Conservation (phyloP, 306 rosid species). For the Dalbergia cultrata region DNA sequence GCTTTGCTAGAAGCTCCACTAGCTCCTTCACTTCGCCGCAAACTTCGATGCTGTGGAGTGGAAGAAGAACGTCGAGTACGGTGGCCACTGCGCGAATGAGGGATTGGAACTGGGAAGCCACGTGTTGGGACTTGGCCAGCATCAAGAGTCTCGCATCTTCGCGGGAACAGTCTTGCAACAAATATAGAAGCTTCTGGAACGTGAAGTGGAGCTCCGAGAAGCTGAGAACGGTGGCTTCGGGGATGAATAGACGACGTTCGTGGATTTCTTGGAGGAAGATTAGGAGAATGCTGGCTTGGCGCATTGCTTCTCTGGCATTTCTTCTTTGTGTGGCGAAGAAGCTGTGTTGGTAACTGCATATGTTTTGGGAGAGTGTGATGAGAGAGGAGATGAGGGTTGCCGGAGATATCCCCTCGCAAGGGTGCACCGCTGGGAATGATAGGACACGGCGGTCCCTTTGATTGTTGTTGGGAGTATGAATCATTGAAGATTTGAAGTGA, state of each 20-base stretch:
- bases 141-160: conserved; percentile 59
- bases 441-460: conserved; percentile 69
- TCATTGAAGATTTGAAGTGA: conserved; percentile 45
- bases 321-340: conserved; percentile 60
- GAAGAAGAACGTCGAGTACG: conserved; percentile 70
- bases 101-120: conserved; percentile 57
- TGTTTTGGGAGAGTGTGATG: conserved; percentile 54
- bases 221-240: conserved; percentile 54
- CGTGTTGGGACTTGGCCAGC: conserved; percentile 62
- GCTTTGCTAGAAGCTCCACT: conserved; percentile 62
- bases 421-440: conserved; percentile 79
- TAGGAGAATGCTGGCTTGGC: conserved; percentile 58
- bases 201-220: conserved; percentile 76
- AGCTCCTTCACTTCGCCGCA: conserved; percentile 73
- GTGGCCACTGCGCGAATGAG: conserved; percentile 61
- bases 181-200: conserved; percentile 67
- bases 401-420: conserved; percentile 64
- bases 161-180: conserved; percentile 69
- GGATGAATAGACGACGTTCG: not conserved
- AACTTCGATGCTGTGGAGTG: conserved; percentile 49
- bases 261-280: conserved; percentile 72
- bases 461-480: not conserved
- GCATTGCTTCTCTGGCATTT: conserved; percentile 72
- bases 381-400: conserved; percentile 65
- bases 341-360: conserved; percentile 55